Base-by-base conservation (phyloP, 176 grass and related monocot genomes). In the Coix lacrymajobi region DNA sequence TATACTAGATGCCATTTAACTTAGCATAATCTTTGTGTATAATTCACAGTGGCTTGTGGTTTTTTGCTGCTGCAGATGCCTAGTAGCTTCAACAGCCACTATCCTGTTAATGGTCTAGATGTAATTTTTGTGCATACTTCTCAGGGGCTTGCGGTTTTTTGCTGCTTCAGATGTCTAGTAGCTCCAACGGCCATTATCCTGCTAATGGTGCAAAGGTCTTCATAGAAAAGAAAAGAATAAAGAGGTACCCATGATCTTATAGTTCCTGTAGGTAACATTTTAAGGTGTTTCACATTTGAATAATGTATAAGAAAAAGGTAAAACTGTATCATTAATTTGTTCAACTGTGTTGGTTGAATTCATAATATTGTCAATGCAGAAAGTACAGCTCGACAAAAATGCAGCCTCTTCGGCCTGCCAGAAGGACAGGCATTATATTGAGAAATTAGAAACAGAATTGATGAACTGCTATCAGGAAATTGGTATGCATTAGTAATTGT, bases 401-500 rank as follows among this genome's bases (percentile, higher is more conserved):
- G 85, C 71, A 79, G 62, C 79, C 38, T 88, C 85, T 40, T 43
- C 33, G 69, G 79, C 91, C 37, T 88, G 84, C 79, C 79, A 86
- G 20, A 90, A 89, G 73, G 92, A 98, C 72, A 91, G 66, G 39
- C 86, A 79, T 39, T 86, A 91, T 57, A 80, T 91, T 25, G 89
- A 90, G 71, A 87, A 93, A 85, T 80, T 98, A 83, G 90, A 95
- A 85, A 85, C 69, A 39, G 92, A 98, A n/a, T 36, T 98, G 83
- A 86, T 62, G 34, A 95, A 92, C 74, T 95, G 92, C 88, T 91
- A 88, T 51, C 96, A 98, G 79, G 92, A 98, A 83, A 98, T 98
- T 86, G 92, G 96, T 98, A 90, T 52, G 64, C 61, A 62, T 12
- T 71, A 71, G 32, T 68, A 74, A 71, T 66, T 76, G 28, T 81